Conservation (phyloP, 75 land plant genomes). For the Selaginella tamariscina region DNA sequence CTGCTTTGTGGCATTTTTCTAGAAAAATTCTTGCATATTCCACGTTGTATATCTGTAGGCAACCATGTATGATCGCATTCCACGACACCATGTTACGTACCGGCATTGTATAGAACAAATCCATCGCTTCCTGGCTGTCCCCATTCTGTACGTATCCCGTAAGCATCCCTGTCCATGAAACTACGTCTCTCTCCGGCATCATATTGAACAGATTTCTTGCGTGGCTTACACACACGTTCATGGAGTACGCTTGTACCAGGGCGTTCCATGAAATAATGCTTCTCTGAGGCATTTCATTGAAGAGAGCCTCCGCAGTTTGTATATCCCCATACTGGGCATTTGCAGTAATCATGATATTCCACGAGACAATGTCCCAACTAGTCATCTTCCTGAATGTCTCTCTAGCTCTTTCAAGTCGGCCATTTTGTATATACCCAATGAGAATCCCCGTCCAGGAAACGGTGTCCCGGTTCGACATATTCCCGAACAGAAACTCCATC, state of each 20-base stretch:
- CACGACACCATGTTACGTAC: neutral
- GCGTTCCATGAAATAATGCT: neutral
- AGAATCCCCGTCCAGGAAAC: conserved; percentile 14
- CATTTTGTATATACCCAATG: conserved; percentile 8
- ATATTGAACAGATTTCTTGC: neutral
- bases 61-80: neutral
- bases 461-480: conserved; percentile 8
- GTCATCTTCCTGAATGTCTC: conserved; percentile 11
- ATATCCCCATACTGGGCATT: conserved; percentile 2
- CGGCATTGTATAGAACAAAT: neutral
- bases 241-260: neutral
- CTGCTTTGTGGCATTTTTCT: neutral
- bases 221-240: neutral
- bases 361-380: conserved; percentile 9
- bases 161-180: neutral
- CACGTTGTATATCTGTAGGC: neutral
- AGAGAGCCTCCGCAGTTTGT: neutral
- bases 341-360: conserved; percentile 16
- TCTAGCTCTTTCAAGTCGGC: neutral
- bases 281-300: neutral
- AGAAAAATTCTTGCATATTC: neutral
- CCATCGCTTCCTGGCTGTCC: neutral
- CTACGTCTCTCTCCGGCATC: neutral
- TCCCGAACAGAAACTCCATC: conserved; percentile 1
- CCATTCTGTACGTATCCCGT: neutral